Conservation (phyloP, 768 basidiomycete species). For the Suillus cothurnatus region DNA sequence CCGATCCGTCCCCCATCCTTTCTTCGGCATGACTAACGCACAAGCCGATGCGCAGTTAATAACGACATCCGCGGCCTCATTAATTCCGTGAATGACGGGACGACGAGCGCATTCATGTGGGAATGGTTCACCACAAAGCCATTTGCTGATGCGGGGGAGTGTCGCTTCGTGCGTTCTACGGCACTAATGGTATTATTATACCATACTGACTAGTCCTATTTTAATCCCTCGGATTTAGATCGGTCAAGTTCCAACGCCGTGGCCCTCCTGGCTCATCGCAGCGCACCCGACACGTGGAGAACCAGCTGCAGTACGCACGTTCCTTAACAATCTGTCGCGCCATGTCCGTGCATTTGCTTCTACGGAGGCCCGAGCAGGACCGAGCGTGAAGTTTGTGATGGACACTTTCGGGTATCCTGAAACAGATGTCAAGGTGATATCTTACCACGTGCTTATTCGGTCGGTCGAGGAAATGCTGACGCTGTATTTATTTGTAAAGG, state of each 20-base stretch:
- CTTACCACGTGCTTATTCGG: not conserved
- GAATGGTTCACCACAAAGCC: slow-evolving; percentile 92
- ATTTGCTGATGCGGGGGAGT: slow-evolving; percentile 76
- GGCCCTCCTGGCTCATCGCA: slow-evolving; percentile 97
- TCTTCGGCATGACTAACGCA: not conserved
- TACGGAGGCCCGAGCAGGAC: slow-evolving; percentile 52
- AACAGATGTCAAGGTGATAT: slow-evolving; percentile 72
- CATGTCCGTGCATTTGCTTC: slow-evolving; percentile 72
- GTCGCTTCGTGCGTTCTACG: slow-evolving; percentile 71
- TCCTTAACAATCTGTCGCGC: slow-evolving; percentile 63
- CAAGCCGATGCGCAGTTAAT: slow-evolving; percentile 52
- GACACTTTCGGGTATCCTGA: slow-evolving; percentile 79
- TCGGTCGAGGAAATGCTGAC: not conserved
- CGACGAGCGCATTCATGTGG: slow-evolving; percentile 93
- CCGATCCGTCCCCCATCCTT: not conserved
- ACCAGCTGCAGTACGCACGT: slow-evolving; percentile 48
- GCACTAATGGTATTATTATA: not conserved
- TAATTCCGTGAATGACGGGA: slow-evolving; percentile 83
- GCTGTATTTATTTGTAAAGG: slow-evolving; percentile 41
- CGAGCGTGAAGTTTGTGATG: slow-evolving; percentile 75
- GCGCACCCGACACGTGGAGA: slow-evolving; percentile 73
- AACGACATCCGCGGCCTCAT: slow-evolving; percentile 82
- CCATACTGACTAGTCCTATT: not conserved
- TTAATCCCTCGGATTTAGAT: slow-evolving; percentile 47
- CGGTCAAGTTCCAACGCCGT: slow-evolving; percentile 86